Conservation (phyloP, 495 filamentous ascomycete species). For the Cairneyella variabilis region DNA sequence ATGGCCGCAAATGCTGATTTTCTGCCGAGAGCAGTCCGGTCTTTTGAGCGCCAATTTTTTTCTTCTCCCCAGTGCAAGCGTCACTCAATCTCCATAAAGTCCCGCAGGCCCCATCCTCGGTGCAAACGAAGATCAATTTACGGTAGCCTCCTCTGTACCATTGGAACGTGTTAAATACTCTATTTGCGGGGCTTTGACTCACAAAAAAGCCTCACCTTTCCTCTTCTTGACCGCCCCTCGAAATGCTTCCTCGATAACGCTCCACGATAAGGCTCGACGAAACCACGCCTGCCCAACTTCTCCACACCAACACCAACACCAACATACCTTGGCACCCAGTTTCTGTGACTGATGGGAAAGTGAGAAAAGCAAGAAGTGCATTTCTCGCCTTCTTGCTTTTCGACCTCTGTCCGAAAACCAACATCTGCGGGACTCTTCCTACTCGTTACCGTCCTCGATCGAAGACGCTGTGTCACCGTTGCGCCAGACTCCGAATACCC, state of each 20-base stretch:
- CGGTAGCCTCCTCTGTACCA: no score
- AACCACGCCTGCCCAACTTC: background rate
- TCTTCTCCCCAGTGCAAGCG: no score
- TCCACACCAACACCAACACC: background rate
- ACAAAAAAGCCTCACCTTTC: background rate
- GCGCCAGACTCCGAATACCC: background rate
- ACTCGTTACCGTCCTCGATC: background rate
- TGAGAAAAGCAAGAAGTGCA: conserved; percentile 19
- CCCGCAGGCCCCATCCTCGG: no score
- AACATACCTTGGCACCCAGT: background rate
- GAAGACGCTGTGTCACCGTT: background rate
- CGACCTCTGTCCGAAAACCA: background rate
- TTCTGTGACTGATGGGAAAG: conserved; percentile 12
- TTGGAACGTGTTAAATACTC: no score
- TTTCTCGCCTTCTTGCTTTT: conserved; percentile 19
- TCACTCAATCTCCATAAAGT: no score
- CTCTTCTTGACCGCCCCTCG: conserved; percentile 11
- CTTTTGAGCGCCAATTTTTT: conserved; percentile 8
- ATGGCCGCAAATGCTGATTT: no score
- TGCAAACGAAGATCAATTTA: no score
- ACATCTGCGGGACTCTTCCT: background rate
- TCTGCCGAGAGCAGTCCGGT: no score
- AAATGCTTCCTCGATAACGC: conserved; percentile 21
- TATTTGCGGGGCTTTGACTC: no score
- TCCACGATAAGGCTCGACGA: conserved; percentile 14